A percentile compares a stretch with the other conserved stretches of the same genome.
Evolutionary conservation across 2,329 filamentous ascomycete genomes (phyloP).

Genomic region (Grosmannia serpens): DNA sequence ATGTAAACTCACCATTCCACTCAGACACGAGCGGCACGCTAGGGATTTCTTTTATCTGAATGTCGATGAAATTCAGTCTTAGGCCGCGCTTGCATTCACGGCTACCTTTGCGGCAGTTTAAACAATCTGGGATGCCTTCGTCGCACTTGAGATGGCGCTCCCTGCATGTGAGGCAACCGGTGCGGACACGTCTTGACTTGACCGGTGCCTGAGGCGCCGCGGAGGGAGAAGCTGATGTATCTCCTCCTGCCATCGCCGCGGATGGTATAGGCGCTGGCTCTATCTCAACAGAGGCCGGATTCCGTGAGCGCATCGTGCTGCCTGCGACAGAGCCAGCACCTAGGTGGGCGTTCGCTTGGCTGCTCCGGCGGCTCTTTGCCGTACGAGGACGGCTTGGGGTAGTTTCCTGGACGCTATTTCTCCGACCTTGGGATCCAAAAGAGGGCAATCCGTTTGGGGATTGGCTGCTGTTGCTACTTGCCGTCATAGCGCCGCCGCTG

Average conservation of each 20-base stretch:
- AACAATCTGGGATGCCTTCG: conserved; percentile 50
- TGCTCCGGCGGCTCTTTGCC: conserved; percentile 7
- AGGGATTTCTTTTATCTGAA: conserved; percentile 58
- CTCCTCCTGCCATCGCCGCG: background rate
- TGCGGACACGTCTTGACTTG: conserved; percentile 35
- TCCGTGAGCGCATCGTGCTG: conserved; percentile 11
- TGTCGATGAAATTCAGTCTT: conserved; percentile 84
- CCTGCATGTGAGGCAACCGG: conserved; percentile 81
- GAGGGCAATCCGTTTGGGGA: background rate
- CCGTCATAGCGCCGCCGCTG: background rate
- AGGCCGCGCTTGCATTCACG: conserved; percentile 77
- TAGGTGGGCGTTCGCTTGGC: background rate
- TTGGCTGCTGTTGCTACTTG: conserved; percentile 1
- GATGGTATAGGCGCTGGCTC: conserved; percentile 13
- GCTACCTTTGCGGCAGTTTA: conserved; percentile 83
- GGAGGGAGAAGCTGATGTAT: background rate
- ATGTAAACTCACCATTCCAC: conserved; percentile 40
- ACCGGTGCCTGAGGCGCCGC: background rate
- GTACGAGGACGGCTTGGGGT: conserved; percentile 10
- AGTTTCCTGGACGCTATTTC: conserved; percentile 2
- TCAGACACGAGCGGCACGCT: conserved; percentile 50
- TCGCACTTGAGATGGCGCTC: conserved; percentile 89
- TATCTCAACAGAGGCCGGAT: background rate
- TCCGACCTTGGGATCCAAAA: background rate
- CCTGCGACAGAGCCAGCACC: background rate